Conservation (phyloP, 108 stramenopile genomes). For the Conticribra weissflogii region DNA sequence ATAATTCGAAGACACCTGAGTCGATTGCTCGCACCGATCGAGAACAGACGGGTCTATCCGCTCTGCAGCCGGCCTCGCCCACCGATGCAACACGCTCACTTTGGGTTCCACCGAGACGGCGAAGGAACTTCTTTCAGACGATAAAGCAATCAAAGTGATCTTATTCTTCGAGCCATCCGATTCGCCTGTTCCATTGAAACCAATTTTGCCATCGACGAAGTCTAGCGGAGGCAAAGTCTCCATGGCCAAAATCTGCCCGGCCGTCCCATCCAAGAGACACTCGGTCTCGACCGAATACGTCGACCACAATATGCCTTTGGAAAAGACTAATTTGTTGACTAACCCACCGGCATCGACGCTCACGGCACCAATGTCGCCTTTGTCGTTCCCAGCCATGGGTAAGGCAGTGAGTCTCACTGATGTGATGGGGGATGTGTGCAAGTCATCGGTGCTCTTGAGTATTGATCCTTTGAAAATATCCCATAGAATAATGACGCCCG, state of each 20-base stretch:
- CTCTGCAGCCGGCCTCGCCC: conserved; percentile 66
- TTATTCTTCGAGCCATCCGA: conserved; percentile 21
- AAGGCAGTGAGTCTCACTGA: conserved; percentile 56
- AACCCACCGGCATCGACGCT: conserved; percentile 85
- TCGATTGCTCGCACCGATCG: conserved; percentile 23
- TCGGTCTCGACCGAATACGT: conserved; percentile 83
- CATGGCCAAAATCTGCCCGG: conserved; percentile 82
- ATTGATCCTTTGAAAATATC: conserved; percentile 75
- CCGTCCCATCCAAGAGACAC: conserved; percentile 89
- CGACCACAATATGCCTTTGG: conserved; percentile 72
- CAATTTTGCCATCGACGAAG: conserved; percentile 11
- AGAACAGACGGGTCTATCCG: conserved; percentile 36
- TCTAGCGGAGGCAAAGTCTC: conserved; percentile 69
- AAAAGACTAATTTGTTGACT: conserved; percentile 83
- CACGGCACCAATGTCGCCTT: conserved; percentile 57
- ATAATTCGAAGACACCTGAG: conserved; percentile 6
- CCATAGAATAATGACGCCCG: conserved; percentile 81
- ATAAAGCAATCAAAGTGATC: conserved; percentile 76
- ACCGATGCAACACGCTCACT: conserved; percentile 82
- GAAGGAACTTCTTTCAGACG: conserved; percentile 84
- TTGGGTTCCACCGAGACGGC: conserved; percentile 86
- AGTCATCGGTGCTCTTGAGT: conserved; percentile 55
- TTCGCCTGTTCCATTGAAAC: conserved; percentile 19
- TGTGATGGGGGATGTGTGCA: conserved; percentile 65
- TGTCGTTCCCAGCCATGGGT: conserved; percentile 16